These are phyloP conservation scores for Vigna nakashimae DNA, from an alignment of 306 rosid genomes.

Conservation along the genomic window DNA sequence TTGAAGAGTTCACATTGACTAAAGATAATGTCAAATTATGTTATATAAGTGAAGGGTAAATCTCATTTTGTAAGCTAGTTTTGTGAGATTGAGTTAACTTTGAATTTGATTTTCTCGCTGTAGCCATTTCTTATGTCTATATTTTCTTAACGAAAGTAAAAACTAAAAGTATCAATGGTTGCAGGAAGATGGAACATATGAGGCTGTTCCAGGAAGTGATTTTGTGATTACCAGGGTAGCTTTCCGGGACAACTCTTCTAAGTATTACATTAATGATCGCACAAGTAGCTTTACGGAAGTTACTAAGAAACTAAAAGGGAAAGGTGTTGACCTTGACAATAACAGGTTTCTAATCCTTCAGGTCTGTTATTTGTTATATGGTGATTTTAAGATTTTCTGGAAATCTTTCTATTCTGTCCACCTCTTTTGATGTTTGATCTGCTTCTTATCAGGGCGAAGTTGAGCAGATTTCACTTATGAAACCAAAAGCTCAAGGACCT, in stretches of 20 bases:
- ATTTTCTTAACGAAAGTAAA: not conserved
- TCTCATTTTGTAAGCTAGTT: too few relatives aligned
- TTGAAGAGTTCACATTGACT: too few relatives aligned
- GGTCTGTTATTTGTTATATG: conserved; percentile 53
- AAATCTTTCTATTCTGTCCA: conserved; percentile 29
- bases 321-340: conserved; percentile 97
- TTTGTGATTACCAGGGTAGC: conserved; percentile 89
- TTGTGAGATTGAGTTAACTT: too few relatives aligned
- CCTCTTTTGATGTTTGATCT: conserved; percentile 40
- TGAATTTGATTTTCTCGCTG: too few relatives aligned
- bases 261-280: conserved; percentile 84
- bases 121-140: not conserved
- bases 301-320: conserved; percentile 90
- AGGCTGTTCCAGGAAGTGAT: conserved; percentile 84
- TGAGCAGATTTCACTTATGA: conserved; percentile 97
- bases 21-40: too few relatives aligned
- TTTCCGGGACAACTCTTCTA: conserved; percentile 90
- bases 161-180: conserved; percentile 25
- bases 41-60: too few relatives aligned
- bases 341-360: conserved; percentile 95
- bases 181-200: conserved; percentile 81
- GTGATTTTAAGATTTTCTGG: not conserved
- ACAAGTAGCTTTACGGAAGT: conserved; percentile 93
- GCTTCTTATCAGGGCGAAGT: conserved; percentile 83
- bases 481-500: conserved; percentile 97